phyloP scores from a whole-genome alignment of 2,329 filamentous ascomycete genomes.

The Aspergillus proliferans region DNA sequence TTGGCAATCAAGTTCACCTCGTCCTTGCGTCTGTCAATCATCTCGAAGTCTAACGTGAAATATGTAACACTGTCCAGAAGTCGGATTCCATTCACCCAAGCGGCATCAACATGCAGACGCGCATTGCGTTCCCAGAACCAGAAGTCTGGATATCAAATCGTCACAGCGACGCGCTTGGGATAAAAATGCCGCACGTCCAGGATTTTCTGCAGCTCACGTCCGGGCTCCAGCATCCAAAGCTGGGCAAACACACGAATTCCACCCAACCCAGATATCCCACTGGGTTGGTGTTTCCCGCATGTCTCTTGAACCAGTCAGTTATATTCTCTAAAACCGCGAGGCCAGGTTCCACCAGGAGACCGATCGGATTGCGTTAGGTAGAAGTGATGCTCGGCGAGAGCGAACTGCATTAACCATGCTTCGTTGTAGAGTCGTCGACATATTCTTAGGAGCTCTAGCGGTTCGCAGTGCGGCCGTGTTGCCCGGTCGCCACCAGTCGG shows the following conservation, averaged over 20 bases:
- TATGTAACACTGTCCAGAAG: conserved; percentile 33
- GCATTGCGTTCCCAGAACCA: conserved; percentile 40
- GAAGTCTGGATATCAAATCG: conserved; percentile 47
- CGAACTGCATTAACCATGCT: conserved; percentile 40
- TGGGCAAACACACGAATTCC: conserved; percentile 40
- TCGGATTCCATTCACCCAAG: conserved; percentile 30
- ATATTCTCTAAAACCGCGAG: conserved; percentile 7
- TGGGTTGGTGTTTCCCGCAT: conserved; percentile 22
- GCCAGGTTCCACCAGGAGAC: conserved; percentile 20
- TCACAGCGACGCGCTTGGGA: conserved; percentile 38
- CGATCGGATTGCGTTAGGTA: conserved; percentile 30
- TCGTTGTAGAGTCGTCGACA: conserved; percentile 41
- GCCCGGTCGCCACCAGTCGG: conserved; percentile 38
- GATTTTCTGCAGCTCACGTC: conserved; percentile 16
- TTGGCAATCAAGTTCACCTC: conserved; percentile 44
- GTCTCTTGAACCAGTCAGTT: conserved; percentile 14
- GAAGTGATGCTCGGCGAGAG: conserved; percentile 34
- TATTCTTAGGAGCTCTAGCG: conserved; percentile 37
- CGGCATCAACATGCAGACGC: conserved; percentile 29
- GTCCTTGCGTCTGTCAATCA: conserved; percentile 39
- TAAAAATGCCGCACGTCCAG: conserved; percentile 24
- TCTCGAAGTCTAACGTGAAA: conserved; percentile 45
- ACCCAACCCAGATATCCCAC: neutral
- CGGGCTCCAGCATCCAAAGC: conserved; percentile 34
- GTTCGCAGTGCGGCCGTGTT: conserved; percentile 35